Percentiles rank a stretch among this genome's conserved stretches.
These are phyloP conservation scores for Aureobasidium zeae DNA, from an alignment of 2,329 filamentous ascomycete species.

Conservation along the genomic window DNA sequence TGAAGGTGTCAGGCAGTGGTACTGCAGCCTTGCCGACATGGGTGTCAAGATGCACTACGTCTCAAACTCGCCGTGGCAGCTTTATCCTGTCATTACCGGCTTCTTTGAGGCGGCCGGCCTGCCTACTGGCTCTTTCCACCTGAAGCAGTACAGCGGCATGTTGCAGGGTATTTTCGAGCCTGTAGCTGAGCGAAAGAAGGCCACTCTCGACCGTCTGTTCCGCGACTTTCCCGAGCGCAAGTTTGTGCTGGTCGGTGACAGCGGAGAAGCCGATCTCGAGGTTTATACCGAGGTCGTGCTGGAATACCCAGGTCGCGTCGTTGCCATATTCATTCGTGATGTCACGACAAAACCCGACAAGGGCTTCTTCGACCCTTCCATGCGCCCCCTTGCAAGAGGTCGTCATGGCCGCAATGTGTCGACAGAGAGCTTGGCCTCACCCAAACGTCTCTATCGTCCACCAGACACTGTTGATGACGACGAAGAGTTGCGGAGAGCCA, in stretches of 20 bases:
- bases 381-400: conserved; percentile 29
- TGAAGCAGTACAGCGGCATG: conserved; percentile 97
- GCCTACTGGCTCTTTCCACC: conserved; percentile 79
- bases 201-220: conserved; percentile 74
- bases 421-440: conserved; percentile 25
- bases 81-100: conserved; percentile 78
- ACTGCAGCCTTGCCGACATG: conserved; percentile 62
- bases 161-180: conserved; percentile 97
- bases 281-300: conserved; percentile 91
- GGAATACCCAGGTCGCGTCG: conserved; percentile 70
- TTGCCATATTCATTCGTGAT: conserved; percentile 88
- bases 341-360: conserved; percentile 70
- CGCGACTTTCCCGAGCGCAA: conserved; percentile 80
- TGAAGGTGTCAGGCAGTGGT: conserved; percentile 86
- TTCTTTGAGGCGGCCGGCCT: conserved; percentile 75
- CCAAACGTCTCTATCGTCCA: conserved; percentile 27
- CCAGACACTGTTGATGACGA: conserved; percentile 36
- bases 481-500: conserved; percentile 39
- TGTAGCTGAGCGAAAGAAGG: conserved; percentile 87
- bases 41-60: conserved; percentile 92
- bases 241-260: conserved; percentile 90
- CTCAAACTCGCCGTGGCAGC: conserved; percentile 98
- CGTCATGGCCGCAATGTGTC: conserved; percentile 24
- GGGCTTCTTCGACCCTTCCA: conserved; percentile 67
- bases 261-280: conserved; percentile 91